Conservation (phyloP, 148 eudicot genomes). For the Dianthus caryophyllus region DNA sequence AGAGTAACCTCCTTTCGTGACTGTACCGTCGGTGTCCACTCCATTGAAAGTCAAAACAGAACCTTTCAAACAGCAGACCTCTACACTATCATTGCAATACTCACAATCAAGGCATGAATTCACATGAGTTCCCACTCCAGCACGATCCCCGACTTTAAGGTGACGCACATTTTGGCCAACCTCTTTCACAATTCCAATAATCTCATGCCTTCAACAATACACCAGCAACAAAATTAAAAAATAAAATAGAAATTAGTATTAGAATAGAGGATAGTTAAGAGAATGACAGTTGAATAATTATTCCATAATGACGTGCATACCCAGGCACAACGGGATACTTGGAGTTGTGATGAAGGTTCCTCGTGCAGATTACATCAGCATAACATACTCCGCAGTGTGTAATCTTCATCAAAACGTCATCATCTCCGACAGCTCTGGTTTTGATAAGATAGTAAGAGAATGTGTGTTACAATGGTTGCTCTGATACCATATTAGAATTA, state of each 20-base stretch:
- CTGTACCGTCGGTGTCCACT: constrained; percentile 56
- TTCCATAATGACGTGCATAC: constrained; percentile 32
- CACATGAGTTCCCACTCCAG: constrained; percentile 82
- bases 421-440: constrained; percentile 56
- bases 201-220: constrained; percentile 65
- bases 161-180: constrained; percentile 55
- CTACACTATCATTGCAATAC: constrained; percentile 53
- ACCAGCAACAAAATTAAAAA: constrained; percentile 1
- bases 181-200: constrained; percentile 71
- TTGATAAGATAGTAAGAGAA: constrained; percentile 3
- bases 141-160: constrained; percentile 72
- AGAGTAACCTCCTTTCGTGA: constrained; percentile 81
- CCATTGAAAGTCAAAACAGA: constrained; percentile 52
- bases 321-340: constrained; percentile 89
- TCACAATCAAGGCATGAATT: constrained; percentile 81
- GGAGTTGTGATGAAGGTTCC: constrained; percentile 41
- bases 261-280: not conserved
- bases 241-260: not conserved
- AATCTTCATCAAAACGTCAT: constrained; percentile 65
- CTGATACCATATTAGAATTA: too few species aligned
- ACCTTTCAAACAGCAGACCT: constrained; percentile 59
- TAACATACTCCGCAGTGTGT: constrained; percentile 87
- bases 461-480: too few species aligned
- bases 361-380: constrained; percentile 82
- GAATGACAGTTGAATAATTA: not conserved